Base-by-base conservation (phyloP, 805 yeast species). In the Yarrowia bubula region DNA sequence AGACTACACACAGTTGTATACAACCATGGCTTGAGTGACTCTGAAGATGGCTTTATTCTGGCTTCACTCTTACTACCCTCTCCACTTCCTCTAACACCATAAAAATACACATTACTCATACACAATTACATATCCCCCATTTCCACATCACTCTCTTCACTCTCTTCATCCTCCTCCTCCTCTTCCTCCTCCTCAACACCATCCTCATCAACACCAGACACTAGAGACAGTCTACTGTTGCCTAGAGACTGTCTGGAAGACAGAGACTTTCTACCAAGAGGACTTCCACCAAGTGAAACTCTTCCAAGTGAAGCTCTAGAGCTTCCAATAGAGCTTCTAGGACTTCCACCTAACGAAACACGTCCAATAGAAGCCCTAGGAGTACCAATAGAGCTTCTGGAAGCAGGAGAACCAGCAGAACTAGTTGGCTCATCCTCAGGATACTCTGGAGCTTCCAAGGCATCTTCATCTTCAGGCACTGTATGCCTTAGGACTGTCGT, bases 391-490 rank as follows among this genome's bases (percentile, higher is more conserved):
- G 48, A 17, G 14, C 5, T 9, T 15, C 39, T 17, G 1, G 41
- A 17, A 1, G 2, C 35, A 13, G 18, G 13, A n/a, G 37, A 17
- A 8, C 37, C 50, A 8, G 8, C 13, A 31, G 37, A n/a, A 14
- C 38, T 10, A 17, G 10, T 10, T 1, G 15, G 2, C n/a, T 47
- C 53, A 17, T 48, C 55, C 13, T 48, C 55, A 35, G 55, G 55
- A 13, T 48, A 48, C 55, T 48, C 55, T 11, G 55, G 55, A 3
- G 55, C 55, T 15, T 48, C 55, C 15, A 48, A 13, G 8, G 55
- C 55, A 13, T 48, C 55, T 9, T 48, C 55, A 9, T 48, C 55
- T 5, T 48, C 55, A 7, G 55, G 55, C 17, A 48, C 55, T 33
- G 55, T 48, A 15, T 48, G 55, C 35, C 55, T 17, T 7, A 48